phyloP scores from a whole-genome alignment of 2,329 filamentous ascomycete species.

The Colletotrichum lindemuthianum region DNA sequence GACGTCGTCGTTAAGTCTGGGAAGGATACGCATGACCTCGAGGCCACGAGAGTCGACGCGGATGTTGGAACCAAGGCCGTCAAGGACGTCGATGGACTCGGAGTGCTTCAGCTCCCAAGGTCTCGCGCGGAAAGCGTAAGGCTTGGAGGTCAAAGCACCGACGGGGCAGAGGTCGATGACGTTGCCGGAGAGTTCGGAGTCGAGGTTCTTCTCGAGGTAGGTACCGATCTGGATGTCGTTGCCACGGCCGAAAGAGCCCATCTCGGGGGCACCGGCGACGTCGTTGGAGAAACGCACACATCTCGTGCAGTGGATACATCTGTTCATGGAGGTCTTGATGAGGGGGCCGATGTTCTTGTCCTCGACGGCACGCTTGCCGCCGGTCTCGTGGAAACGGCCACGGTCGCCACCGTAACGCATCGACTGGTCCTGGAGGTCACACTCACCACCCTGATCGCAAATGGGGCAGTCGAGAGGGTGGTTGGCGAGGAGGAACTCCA shows the following conservation, averaged over 20 bases:
- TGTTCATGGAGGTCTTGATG: conserved; percentile 99
- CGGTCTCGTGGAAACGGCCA: conserved; percentile 95
- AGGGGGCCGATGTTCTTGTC: conserved; percentile 99
- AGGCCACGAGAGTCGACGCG: conserved; percentile 91
- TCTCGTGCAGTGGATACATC: conserved; percentile 98
- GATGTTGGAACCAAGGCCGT: conserved; percentile 93
- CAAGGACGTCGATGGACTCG: conserved; percentile 93
- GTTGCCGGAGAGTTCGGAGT: conserved; percentile 95
- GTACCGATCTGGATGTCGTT: conserved; percentile 99
- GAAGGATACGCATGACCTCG: conserved; percentile 94
- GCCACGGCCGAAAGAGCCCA: conserved; percentile 93
- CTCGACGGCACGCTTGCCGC: conserved; percentile 96
- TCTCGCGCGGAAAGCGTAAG: conserved; percentile 95
- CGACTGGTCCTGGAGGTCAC: conserved; percentile 98
- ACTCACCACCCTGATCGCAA: conserved; percentile 98
- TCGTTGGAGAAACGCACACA: conserved; percentile 99
- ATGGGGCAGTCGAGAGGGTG: conserved; percentile 96
- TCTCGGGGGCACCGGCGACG: conserved; percentile 92
- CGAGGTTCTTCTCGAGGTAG: conserved; percentile 92
- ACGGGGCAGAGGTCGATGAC: conserved; percentile 98
- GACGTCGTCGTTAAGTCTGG: conserved; percentile 94
- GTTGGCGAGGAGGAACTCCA: conserved; percentile 98
- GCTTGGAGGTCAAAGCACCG: conserved; percentile 95
- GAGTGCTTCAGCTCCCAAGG: conserved; percentile 98
- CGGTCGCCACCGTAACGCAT: conserved; percentile 98